Conservation (phyloP, 2,329 filamentous ascomycete genomes). For the Escovopsis sp. region DNA sequence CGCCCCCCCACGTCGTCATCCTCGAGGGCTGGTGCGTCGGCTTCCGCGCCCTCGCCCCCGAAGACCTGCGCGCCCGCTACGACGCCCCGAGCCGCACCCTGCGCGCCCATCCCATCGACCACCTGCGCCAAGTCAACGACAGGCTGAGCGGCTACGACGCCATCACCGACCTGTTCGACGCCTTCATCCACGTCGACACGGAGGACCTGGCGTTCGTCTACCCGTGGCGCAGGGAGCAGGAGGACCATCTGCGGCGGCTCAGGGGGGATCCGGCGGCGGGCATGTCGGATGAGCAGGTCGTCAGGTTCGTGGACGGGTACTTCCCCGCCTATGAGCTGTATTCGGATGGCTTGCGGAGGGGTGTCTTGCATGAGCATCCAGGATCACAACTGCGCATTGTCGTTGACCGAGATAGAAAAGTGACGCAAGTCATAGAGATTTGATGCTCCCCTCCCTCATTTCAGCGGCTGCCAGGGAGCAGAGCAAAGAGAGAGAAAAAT, state of each 20-base stretch:
- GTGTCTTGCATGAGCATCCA: constrained; percentile 33
- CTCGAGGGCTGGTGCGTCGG: constrained; percentile 89
- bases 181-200: constrained; percentile 50
- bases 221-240: constrained; percentile 70
- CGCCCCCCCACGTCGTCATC: constrained; percentile 49
- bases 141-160: constrained; percentile 31
- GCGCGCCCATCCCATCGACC: constrained; percentile 30
- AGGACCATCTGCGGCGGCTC: constrained; percentile 49
- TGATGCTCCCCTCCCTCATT: not conserved
- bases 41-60: constrained; percentile 48
- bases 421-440: constrained; percentile 37
- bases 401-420: constrained; percentile 44
- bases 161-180: constrained; percentile 35
- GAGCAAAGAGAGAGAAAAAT: too few relatives aligned
- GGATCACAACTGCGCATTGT: constrained; percentile 47
- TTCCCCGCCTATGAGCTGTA: constrained; percentile 62
- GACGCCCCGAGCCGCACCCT: constrained; percentile 36
- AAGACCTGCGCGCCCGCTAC: constrained; percentile 36
- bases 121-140: constrained; percentile 37
- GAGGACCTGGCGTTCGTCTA: constrained; percentile 65
- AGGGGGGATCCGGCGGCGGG: constrained; percentile 46
- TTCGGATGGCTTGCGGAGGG: constrained; percentile 41
- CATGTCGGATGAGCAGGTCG: constrained; percentile 72
- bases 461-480: too few relatives aligned
- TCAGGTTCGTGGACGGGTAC: constrained; percentile 55